These are phyloP conservation scores for Leishmania arabica DNA, from an alignment of 208 protist genomes.

Conservation along the genomic window DNA sequence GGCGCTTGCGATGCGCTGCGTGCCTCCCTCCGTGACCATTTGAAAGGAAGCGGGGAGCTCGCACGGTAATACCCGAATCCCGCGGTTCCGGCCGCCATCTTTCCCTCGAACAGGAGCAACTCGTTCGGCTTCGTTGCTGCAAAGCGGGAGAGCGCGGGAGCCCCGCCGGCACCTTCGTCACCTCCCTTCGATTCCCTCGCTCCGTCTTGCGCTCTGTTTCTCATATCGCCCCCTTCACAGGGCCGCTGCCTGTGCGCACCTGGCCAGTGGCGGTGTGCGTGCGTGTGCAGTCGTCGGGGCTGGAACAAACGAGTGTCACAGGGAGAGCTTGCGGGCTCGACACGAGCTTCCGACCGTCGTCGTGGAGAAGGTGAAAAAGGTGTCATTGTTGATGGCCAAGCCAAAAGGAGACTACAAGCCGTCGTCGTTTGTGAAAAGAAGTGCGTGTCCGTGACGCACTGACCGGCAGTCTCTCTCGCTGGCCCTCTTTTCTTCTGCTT, in stretches of 20 bases:
- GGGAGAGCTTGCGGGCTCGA: neutral
- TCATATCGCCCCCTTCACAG: neutral
- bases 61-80: neutral
- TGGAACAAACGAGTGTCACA: neutral
- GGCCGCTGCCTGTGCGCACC: neutral
- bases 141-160: neutral
- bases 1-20: neutral
- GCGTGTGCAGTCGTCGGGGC: neutral
- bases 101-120: neutral
- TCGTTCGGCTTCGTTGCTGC: neutral
- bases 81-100: neutral
- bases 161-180: neutral
- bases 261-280: neutral
- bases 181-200: neutral
- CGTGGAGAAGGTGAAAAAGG: neutral
- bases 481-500: neutral
- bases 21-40: neutral
- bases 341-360: neutral
- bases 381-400: neutral
- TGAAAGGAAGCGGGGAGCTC: neutral
- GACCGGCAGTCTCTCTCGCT: neutral
- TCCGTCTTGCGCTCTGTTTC: neutral
- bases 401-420: neutral
- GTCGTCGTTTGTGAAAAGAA: neutral
- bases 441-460: neutral